These are phyloP conservation scores for Colletotrichum coccodes DNA, from an alignment of 2,329 filamentous ascomycete genomes.

Conservation along the genomic window DNA sequence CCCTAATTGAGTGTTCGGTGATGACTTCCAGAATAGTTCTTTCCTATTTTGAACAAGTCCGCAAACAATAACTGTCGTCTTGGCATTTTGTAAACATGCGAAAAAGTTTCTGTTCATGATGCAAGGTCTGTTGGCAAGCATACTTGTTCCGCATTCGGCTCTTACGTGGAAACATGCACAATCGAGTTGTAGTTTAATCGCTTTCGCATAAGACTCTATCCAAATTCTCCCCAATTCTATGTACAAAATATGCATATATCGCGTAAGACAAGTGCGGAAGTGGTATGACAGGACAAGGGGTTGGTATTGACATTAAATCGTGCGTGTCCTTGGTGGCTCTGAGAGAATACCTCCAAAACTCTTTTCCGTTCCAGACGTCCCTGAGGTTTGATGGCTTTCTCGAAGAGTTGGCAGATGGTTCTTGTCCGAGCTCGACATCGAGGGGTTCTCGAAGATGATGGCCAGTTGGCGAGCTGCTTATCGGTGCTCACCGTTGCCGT, in stretches of 20 bases:
- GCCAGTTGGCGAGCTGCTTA: neutral
- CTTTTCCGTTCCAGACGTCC: conserved; percentile 28
- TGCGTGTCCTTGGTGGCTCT: conserved; percentile 18
- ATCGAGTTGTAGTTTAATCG: neutral
- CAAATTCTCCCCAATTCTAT: neutral
- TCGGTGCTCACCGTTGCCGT: conserved; percentile 42
- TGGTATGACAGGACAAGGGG: conserved; percentile 24
- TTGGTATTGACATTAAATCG: conserved; percentile 21
- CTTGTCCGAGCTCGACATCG: neutral
- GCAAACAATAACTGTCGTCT: too few species aligned
- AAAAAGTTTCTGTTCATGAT: neutral
- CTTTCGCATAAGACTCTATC: conserved; percentile 8
- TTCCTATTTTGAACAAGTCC: too few species aligned
- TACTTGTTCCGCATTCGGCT: neutral
- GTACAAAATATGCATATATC: conserved; percentile 15
- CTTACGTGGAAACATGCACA: too few species aligned
- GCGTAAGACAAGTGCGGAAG: conserved; percentile 4
- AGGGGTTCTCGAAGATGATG: neutral
- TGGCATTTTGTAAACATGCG: too few species aligned
- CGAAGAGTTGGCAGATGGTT: conserved; percentile 13
- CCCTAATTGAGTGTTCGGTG: too few species aligned
- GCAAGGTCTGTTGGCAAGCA: too few species aligned
- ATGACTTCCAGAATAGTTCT: neutral
- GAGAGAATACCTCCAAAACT: conserved; percentile 25
- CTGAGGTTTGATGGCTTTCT: conserved; percentile 16